A percentile compares a stretch with the other conserved stretches of the same genome.
These are phyloP conservation scores for Eutrema salsugineum DNA, from an alignment of 441 rosid species.

Conservation along the genomic window DNA sequence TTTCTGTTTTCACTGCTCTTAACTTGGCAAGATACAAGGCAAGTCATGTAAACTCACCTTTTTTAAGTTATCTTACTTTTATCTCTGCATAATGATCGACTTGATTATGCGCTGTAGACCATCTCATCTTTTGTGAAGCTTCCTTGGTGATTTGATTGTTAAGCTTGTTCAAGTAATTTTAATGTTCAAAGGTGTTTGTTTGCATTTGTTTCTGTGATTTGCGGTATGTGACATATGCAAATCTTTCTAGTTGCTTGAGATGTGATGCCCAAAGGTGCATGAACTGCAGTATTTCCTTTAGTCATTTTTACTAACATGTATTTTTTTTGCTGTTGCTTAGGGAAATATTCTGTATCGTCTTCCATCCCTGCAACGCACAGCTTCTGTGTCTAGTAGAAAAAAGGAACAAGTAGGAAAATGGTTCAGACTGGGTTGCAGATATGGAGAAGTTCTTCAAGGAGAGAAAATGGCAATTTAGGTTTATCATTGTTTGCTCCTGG, in stretches of 20 bases:
- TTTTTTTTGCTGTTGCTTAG: constrained; percentile 41
- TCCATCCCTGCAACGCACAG: constrained; percentile 92
- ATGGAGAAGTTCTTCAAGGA: constrained; percentile 77
- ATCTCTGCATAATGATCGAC: no score
- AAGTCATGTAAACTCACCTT: background rate
- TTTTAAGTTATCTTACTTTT: background rate
- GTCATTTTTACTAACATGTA: background rate
- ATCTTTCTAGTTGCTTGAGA: background rate
- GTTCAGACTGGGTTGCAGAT: constrained; percentile 78
- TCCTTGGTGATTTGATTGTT: background rate
- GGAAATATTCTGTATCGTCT: constrained; percentile 90
- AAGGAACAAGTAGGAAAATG: constrained; percentile 88
- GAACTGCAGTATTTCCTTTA: background rate
- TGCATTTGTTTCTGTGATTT: background rate
- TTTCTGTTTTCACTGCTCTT: constrained; percentile 58
- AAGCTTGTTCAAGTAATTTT: background rate
- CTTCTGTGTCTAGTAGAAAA: constrained; percentile 67
- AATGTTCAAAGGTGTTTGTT: background rate
- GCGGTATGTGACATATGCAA: constrained; percentile 21
- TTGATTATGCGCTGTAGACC: no score
- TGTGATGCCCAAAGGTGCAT: constrained; percentile 8
- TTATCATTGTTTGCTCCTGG: constrained; percentile 14
- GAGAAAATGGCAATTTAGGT: constrained; percentile 93
- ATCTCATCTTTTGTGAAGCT: background rate
- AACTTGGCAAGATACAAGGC: constrained; percentile 67